These are phyloP conservation scores for Astragalus membranaceus DNA, from an alignment of 306 rosid species.

Conservation along the genomic window DNA sequence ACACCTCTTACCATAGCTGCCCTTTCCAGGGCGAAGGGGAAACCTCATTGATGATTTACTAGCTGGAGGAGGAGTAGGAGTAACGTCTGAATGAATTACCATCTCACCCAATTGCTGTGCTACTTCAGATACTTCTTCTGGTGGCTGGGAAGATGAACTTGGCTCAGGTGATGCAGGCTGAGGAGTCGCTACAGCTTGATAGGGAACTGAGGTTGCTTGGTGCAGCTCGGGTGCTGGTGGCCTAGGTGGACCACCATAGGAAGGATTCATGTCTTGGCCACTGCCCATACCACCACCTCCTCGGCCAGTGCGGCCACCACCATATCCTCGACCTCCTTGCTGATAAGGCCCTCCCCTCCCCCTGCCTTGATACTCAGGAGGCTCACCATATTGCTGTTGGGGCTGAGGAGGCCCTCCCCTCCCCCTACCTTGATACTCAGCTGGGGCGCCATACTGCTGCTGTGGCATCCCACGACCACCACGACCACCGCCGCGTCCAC, in stretches of 20 bases:
- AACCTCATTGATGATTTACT: conserved; percentile 87
- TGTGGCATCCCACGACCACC: conserved; percentile 53
- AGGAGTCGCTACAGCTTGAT: conserved; percentile 55
- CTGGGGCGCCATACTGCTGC: conserved; percentile 56
- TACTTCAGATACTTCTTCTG: conserved; percentile 34
- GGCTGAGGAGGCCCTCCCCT: conserved; percentile 74
- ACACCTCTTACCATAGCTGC: conserved; percentile 54
- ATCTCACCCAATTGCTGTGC: conserved; percentile 34
- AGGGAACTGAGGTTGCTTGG: conserved; percentile 82
- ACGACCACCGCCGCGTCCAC: conserved; percentile 37
- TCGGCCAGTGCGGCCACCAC: conserved; percentile 40
- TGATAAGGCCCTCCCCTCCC: conserved; percentile 79
- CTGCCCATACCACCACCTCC: conserved; percentile 37
- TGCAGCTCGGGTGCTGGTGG: conserved; percentile 91
- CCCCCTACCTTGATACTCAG: conserved; percentile 81
- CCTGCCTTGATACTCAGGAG: conserved; percentile 66
- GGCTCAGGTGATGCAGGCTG: conserved; percentile 47
- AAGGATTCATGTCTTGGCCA: conserved; percentile 50
- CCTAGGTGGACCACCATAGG: conserved; percentile 60
- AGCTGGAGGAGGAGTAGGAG: conserved; percentile 38
- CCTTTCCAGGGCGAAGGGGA: conserved; percentile 93
- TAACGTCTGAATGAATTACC: conserved; percentile 33
- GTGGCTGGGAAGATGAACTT: conserved; percentile 51
- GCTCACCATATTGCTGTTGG: conserved; percentile 49
- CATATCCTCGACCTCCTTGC: conserved; percentile 67